A percentile compares a stretch with the other conserved stretches of the same genome.
Conservation (phyloP, 495 filamentous ascomycete genomes). For the Trichocladium antarcticum region DNA sequence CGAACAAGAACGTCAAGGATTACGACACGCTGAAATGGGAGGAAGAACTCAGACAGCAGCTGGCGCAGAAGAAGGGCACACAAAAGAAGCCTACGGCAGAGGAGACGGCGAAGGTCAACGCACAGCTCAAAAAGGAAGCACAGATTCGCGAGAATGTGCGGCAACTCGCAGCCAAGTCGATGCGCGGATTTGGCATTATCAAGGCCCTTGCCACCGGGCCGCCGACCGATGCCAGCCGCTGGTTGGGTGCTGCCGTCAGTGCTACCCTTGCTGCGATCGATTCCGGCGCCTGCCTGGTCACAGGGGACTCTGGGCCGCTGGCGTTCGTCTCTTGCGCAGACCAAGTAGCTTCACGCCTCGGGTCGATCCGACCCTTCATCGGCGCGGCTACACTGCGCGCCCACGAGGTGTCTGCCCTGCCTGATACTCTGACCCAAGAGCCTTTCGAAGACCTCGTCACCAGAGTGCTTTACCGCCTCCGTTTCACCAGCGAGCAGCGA, state of each 20-base stretch:
- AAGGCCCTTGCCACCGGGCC: conserved; percentile 70
- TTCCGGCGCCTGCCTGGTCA: conserved; percentile 68
- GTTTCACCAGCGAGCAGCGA: conserved; percentile 81
- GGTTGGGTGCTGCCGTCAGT: conserved; percentile 70
- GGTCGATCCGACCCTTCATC: conserved; percentile 63
- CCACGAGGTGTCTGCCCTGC: conserved; percentile 57
- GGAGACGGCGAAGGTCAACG: conserved; percentile 80
- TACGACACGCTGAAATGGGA: conserved; percentile 97
- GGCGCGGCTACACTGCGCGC: conserved; percentile 77
- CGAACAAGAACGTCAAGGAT: conserved; percentile 77
- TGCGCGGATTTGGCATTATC: conserved; percentile 75
- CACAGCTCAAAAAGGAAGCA: conserved; percentile 77
- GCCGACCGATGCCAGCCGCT: conserved; percentile 68
- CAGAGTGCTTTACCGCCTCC: conserved; percentile 77
- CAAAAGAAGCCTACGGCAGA: conserved; percentile 83
- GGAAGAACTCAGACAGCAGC: conserved; percentile 73
- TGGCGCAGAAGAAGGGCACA: conserved; percentile 84
- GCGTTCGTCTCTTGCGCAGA: conserved; percentile 68
- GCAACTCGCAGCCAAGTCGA: conserved; percentile 53
- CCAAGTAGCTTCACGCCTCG: conserved; percentile 64
- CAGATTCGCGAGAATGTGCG: conserved; percentile 61
- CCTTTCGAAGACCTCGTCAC: conserved; percentile 77
- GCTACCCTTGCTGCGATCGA: conserved; percentile 58
- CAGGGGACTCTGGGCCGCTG: conserved; percentile 64
- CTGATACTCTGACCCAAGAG: conserved; percentile 61